Base-by-base conservation (phyloP, 2,329 filamentous ascomycete genomes). In the Coniochaeta sp. region DNA sequence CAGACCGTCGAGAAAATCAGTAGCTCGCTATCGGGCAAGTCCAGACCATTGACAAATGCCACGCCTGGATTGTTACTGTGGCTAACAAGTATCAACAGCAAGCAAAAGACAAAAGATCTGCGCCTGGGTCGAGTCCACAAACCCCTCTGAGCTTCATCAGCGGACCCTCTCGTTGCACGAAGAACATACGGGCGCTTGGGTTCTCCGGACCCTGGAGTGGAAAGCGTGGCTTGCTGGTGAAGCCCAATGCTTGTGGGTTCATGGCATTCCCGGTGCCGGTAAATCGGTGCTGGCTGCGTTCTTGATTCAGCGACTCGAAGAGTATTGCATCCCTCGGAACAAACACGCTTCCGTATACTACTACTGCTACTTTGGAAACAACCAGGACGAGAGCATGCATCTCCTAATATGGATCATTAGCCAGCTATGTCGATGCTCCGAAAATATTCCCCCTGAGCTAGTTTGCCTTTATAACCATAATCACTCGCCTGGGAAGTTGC, bases 251-350 rank as follows among this genome's bases (percentile, higher is more conserved):
- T 38, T 65, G 9, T 66, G 63, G 60, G 52, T 67, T 12, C 47
- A 64, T 22, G 66, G 66, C 1, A 65, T 66, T 9, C 66, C 66
- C 3, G 69, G 69, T 2, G 62, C 67, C 9, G 68, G 69, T 9
- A 71, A 71, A 59, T 69, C 68, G 9, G 66, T 70, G 4, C 62
- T 71, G 3, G 67, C 68, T 12, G 69, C 67, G 16, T 69, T 63
- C 28, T 59, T 70, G 16, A 65, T 70, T 34, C 66, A 70, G 34
- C 52, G 56, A 9, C 55, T 64, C 19, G 65, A 63, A 0, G 40
- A 12, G 1, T 58, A 57, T 32, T 32, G 30, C 30, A 9, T 32
- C 30, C 30, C 4, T 40, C 36, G 67, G 64, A 50, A 47, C 30
- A 9, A 34, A 61, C 2, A 30, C 19, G 24, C 50, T 3, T 3